A percentile compares a stretch with the other conserved stretches of the same genome.
These are phyloP conservation scores for Malus sylvestris DNA, from an alignment of 306 rosid species.

Conservation along the genomic window DNA sequence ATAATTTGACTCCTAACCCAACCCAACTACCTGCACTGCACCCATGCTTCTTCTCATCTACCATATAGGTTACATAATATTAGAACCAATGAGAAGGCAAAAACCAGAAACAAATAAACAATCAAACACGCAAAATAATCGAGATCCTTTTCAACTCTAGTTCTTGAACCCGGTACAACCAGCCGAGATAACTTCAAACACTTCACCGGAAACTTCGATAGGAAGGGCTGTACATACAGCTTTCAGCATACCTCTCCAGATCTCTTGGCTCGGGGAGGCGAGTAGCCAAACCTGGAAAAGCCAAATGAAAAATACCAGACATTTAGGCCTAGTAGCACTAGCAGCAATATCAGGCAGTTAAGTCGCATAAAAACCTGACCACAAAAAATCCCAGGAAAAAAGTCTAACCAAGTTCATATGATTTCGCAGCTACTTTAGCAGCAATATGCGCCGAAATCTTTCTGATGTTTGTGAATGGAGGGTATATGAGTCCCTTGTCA, in stretches of 20 bases:
- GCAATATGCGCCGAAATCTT: conserved; percentile 94
- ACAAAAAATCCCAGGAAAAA: not conserved
- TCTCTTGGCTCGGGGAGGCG: conserved; percentile 84
- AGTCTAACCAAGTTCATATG: conserved; percentile 81
- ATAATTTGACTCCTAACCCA: conserved; percentile 7
- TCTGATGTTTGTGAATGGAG: conserved; percentile 82
- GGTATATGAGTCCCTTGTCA: conserved; percentile 81
- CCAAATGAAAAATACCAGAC: not conserved
- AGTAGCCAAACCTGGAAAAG: conserved; percentile 71
- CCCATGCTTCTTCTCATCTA: conserved; percentile 13
- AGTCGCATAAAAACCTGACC: not conserved
- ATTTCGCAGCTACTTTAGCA: conserved; percentile 78
- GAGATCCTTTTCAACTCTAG: not conserved
- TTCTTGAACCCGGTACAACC: not conserved
- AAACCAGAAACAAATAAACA: not conserved
- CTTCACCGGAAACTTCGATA: conserved; percentile 65
- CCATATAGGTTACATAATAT: conserved; percentile 7
- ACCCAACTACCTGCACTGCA: conserved; percentile 16
- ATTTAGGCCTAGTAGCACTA: not conserved
- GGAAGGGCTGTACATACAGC: conserved; percentile 82
- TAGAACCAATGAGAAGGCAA: not conserved
- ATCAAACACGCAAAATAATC: not conserved
- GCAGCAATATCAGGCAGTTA: no score
- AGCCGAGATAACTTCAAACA: not conserved
- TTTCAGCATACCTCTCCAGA: conserved; percentile 72